Evolutionary conservation across 2,329 filamentous ascomycete species (phyloP), one percentile per base, ranked within the genome.

Genomic region (Thelonectria olida): DNA sequence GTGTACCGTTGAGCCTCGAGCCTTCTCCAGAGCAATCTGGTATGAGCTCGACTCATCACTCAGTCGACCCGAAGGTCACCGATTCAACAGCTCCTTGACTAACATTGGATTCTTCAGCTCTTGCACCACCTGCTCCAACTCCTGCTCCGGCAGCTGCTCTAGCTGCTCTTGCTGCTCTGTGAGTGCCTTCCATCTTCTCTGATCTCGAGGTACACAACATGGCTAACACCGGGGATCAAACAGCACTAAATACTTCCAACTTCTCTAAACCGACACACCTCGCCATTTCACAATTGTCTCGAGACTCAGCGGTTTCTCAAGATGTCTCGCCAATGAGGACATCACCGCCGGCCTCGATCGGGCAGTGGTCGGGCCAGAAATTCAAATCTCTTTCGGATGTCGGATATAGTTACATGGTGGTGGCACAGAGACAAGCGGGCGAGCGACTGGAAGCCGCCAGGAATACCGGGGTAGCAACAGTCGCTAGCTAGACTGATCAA

Each of bases 131-230:
- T 56, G 68, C 65, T 52, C 69, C 60, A 62, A 62, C 27, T 54
- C 68, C 67, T 2, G 51, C 44, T 72, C 69, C 67, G 31, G 45
- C 34, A 50, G 63, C 53, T 72, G 70, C 69, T 66, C 69, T 66
- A 50, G 63, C 53, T 72, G 70, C 69, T 66, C 69, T 66, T 72
- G 70, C 70, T 72, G 70, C 69, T 42, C 50, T 62, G 70, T 72
- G 20, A 66, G 68, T 23, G 42, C 15, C 38, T 42, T 2, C 15
- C 19, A 34, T 22, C 39, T 13, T 25, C 17, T 13, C 41, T 27
- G 49, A 9, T n/a, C 2, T 49, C 44, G 22, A 42, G 23, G n/a
- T 23, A 53, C 20, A 12, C 17, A 23, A 39, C 23, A 36, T 61
- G 25, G 28, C 58, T 70, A n/a, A 72, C 54, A 49, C 41, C 22